phyloP scores from a whole-genome alignment of 768 basidiomycete genomes.

The Mycena venus region DNA sequence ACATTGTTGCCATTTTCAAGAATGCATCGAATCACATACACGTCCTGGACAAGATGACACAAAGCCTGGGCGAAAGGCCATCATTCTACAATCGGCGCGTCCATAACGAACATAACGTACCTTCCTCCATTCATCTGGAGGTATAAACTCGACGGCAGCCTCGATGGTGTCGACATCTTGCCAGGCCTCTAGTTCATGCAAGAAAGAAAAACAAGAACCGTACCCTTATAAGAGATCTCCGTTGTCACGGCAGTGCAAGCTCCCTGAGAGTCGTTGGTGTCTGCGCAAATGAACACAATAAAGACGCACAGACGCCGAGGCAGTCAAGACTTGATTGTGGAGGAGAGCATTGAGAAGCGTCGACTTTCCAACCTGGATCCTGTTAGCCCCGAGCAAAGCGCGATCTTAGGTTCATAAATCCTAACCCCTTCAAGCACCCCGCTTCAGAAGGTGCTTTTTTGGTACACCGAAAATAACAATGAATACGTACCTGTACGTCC shows the following conservation, averaged over 20 bases:
- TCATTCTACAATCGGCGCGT: not conserved
- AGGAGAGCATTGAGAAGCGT: constrained; percentile 32
- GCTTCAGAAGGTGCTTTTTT: not conserved
- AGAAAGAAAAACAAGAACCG: not conserved
- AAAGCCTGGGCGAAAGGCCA: not conserved
- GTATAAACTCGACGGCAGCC: constrained; percentile 28
- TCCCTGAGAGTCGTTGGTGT: constrained; percentile 8
- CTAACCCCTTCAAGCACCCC: constrained; percentile 5
- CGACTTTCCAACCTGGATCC: constrained; percentile 24
- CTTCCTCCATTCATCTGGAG: constrained; percentile 17
- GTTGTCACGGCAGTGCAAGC: constrained; percentile 33
- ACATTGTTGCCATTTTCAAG: not conserved
- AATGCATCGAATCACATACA: not conserved
- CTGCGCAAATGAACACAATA: not conserved
- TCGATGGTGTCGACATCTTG: constrained; percentile 11
- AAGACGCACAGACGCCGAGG: constrained; percentile 29
- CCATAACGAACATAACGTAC: not conserved
- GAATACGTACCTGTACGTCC: constrained; percentile 29
- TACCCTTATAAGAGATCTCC: constrained; percentile 30
- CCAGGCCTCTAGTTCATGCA: not conserved
- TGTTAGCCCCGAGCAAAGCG: not conserved
- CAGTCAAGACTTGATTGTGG: constrained; percentile 16
- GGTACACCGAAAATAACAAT: not conserved
- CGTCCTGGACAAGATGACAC: constrained; percentile 18
- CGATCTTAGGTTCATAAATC: not conserved